Evolutionary conservation across 2,329 filamentous ascomycete species (phyloP), one percentile per base, ranked within the genome.

Genomic region (Capronia epimyces): DNA sequence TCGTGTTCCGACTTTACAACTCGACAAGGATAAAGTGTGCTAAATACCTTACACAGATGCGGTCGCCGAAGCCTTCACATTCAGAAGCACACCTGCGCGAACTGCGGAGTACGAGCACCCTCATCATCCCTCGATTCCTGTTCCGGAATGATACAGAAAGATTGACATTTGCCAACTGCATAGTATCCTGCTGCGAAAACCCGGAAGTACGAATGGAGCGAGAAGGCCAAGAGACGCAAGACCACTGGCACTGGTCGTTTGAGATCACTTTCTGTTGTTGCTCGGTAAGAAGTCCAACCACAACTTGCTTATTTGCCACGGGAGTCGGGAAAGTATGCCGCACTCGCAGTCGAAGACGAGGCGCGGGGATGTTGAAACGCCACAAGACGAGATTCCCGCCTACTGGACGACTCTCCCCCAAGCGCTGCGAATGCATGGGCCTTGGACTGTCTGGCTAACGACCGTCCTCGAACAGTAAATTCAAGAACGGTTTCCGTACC

Each of bases 221-320:
- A 97, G 84, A 98, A 98, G 87, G 91, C 90, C 69, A 97, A 97
- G 89, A 83, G 93, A 76, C 94, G 93, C 86, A 97, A 96, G 90
- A 96, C 91, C 71, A 91, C 87, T 73, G 93, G 93, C 69, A 91
- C 89, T 71, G 93, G 93, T 75, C 88, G 93, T 76, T 93, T 90
- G 85, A 84, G 89, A 72, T 88, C 90, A 79, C 82, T 98, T 73
- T 95, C 94, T 82, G 82, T 81, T 69, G 84, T 98, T 72, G 80
- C 89, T 71, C 86, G 93, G 55, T 57, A 57, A 57, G 55, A 41
- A 37, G 13, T 21, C 39, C 20, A 42, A 24, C n/a, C n/a, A 18
- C 12, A 3, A 18, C 13, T 18, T 20, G 3, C 36, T 39, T 39
- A 18, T 4, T 39, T 8, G 9, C 36, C 20, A 18, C 20, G 7